Conservation (phyloP, 2,329 filamentous ascomycete species). For the Fusarium devonianum region DNA sequence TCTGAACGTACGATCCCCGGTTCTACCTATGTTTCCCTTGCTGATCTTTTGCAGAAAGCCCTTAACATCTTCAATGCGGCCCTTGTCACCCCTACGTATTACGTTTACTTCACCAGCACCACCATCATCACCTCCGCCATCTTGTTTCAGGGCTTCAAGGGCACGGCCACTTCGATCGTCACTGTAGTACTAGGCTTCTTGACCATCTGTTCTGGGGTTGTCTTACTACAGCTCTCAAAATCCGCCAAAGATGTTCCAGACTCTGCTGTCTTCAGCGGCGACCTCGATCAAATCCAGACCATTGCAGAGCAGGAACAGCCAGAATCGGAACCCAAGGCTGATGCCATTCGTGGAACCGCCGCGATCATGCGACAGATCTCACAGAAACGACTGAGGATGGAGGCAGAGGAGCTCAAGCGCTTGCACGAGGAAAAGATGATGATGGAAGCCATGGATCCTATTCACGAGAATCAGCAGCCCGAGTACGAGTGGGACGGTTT, state of each 20-base stretch:
- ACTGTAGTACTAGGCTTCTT: constrained; percentile 94
- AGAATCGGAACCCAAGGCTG: constrained; percentile 95
- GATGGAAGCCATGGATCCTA: constrained; percentile 73
- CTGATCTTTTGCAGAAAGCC: constrained; percentile 79
- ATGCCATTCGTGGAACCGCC: constrained; percentile 90
- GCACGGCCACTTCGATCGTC: constrained; percentile 78
- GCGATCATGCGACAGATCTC: constrained; percentile 88
- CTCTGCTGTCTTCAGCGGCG: constrained; percentile 87
- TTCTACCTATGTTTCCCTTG: constrained; percentile 9
- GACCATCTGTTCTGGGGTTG: constrained; percentile 90
- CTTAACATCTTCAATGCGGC: constrained; percentile 97
- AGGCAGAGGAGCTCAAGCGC: constrained; percentile 79
- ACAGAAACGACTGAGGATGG: constrained; percentile 75
- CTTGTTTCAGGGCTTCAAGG: constrained; percentile 93
- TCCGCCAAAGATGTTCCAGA: constrained; percentile 98
- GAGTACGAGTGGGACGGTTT: constrained; percentile 90
- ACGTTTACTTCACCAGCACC: constrained; percentile 96
- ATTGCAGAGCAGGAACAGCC: constrained; percentile 95
- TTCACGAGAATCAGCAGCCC: constrained; percentile 76
- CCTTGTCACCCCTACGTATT: constrained; percentile 96
- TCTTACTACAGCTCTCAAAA: constrained; percentile 94
- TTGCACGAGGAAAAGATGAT: constrained; percentile 79
- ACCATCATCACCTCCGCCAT: constrained; percentile 95
- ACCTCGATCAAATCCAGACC: constrained; percentile 93
- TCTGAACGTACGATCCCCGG: constrained; percentile 75